These are phyloP conservation scores for Coniophora puteana DNA, from an alignment of 1,284 basidiomycete species.

Conservation along the genomic window DNA sequence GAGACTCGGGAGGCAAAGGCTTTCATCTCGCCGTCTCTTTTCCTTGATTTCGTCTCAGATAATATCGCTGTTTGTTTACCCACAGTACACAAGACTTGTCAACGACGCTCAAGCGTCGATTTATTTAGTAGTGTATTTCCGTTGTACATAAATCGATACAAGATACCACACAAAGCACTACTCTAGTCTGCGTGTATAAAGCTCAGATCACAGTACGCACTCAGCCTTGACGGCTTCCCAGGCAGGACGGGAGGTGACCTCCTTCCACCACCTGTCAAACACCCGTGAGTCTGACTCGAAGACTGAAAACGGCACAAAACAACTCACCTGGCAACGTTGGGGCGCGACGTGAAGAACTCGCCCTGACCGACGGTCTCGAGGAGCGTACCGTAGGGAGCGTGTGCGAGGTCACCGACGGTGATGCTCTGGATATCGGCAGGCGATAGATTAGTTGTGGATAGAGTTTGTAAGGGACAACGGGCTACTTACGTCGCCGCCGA, in stretches of 20 bases:
- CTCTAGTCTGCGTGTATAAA: too few species aligned
- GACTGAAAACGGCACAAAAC: too few species aligned
- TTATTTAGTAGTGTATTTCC: too few species aligned
- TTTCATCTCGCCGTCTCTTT: too few species aligned
- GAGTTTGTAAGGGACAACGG: neutral
- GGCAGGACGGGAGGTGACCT: constrained; percentile 17
- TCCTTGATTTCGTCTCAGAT: too few species aligned
- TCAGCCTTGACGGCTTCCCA: constrained; percentile 24
- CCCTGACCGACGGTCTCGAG: neutral
- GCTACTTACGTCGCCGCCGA: constrained; percentile 42
- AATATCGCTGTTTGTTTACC: too few species aligned
- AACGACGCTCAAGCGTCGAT: too few species aligned
- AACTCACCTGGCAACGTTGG: constrained; percentile 22
- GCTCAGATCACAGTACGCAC: too few species aligned
- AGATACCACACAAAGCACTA: too few species aligned
- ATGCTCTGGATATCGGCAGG: constrained; percentile 24
- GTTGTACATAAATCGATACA: too few species aligned
- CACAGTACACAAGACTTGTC: too few species aligned
- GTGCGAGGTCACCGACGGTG: constrained; percentile 51
- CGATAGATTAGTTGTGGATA: neutral
- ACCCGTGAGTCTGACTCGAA: constrained; percentile 6
- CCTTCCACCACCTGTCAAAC: constrained; percentile 27
- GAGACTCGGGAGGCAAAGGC: too few species aligned
- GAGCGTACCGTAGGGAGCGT: constrained; percentile 40
- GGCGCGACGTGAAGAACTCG: constrained; percentile 15